A percentile compares a stretch with the other conserved stretches of the same genome.
Evolutionary conservation across 345 rosid genomes (phyloP).

Genomic region (Rhodomyrtus tomentosa): DNA sequence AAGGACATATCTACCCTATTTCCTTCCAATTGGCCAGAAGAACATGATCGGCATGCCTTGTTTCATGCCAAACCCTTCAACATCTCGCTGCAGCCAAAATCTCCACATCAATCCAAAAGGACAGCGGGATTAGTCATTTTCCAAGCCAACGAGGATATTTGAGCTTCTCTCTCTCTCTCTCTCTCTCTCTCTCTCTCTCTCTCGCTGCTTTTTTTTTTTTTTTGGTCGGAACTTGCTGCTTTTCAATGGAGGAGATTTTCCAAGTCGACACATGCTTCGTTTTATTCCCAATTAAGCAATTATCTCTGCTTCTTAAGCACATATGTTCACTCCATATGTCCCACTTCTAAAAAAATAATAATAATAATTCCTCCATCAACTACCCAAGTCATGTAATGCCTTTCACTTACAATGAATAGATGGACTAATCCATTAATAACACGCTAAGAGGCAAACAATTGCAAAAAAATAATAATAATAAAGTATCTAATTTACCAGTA

Average conservation of each 20-base stretch:
- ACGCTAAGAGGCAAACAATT: neutral
- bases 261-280: neutral
- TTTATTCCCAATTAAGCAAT: neutral
- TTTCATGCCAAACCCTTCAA: neutral
- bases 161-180: neutral
- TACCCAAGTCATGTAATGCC: neutral
- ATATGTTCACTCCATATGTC: neutral
- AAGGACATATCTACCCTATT: neutral
- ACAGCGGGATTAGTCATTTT: slow-evolving; percentile 28
- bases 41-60: neutral
- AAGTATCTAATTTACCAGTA: neutral
- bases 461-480: too few species aligned
- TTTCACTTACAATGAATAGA: neutral
- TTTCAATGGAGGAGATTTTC: neutral
- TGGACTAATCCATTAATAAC: neutral
- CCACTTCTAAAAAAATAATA: neutral
- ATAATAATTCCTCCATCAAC: neutral
- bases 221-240: too few species aligned
- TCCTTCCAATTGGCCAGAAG: neutral
- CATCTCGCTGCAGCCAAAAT: slow-evolving; percentile 12
- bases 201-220: too few species aligned
- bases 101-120: slow-evolving; percentile 14
- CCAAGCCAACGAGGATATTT: slow-evolving; percentile 11
- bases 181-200: too few species aligned
- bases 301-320: neutral